Evolutionary conservation across 805 yeast genomes (phyloP), one percentile per base, ranked within the genome.

Genomic region (baker's yeast (Saccharomyces cerevisiae)): DNA sequence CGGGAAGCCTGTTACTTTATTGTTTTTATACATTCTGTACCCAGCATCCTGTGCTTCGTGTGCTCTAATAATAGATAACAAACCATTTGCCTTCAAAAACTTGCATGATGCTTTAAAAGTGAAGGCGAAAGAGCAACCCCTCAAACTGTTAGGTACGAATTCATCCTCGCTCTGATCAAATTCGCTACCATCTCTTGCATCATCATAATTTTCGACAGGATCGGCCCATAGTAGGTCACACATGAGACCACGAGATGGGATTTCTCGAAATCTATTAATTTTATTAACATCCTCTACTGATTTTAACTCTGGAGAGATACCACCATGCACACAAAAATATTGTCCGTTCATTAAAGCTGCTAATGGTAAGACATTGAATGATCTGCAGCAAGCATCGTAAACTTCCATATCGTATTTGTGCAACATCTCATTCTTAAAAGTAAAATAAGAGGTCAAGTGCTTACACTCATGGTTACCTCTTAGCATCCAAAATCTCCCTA

Each of bases 41-140:
- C 97, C 97, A 11, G 89, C 88, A 69, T 89, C 96, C 70, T 89
- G 97, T 1, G 96, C 96, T 72, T 90, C 96, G 68, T 89, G 97
- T 1, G 96, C 97, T 52, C 97, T 77, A 51, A 89, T 87, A 41
- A 89, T 79, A 24, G 89, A 84, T 30, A 89, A 73, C 43, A 89
- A 72, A 21, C 85, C 84, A 49, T 87, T 90, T 50, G 81, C 75
- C 59, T 84, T 83, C 61, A 89, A 73, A 63, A 89, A 89, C 49
- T 79, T 78, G 61, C 90, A 84, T 5, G 83, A 79, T 0, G 96
- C 96, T 43, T 77, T 78, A 68, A 84, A 90, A 0, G 96, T 81
- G 67, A 79, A 90, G 53, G 89, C 87, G 68, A 82, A 90, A 0
- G 96, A 89, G 67, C 97, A 91, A 3, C 97, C 97, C 56, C 97